phyloP scores from a whole-genome alignment of 441 rosid species.

The Aquilaria agallochum region DNA sequence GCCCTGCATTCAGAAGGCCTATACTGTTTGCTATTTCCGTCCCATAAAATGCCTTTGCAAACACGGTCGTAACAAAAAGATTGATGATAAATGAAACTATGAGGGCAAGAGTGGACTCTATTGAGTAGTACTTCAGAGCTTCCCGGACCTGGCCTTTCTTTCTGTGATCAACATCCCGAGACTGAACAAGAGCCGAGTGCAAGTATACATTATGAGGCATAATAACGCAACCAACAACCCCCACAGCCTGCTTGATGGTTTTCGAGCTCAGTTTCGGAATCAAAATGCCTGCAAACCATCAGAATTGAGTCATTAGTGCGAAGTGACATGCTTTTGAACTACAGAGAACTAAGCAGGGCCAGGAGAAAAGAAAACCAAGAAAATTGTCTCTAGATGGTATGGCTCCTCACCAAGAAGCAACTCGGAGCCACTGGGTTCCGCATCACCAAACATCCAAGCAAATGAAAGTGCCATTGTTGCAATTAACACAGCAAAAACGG shows the following conservation, averaged over 20 bases:
- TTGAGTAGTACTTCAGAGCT: slow-evolving; percentile 80
- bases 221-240: slow-evolving; percentile 88
- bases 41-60: slow-evolving; percentile 84
- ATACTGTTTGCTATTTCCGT: slow-evolving; percentile 67
- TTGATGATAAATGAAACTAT: slow-evolving; percentile 73
- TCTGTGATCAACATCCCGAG: slow-evolving; percentile 59
- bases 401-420: slow-evolving; percentile 60
- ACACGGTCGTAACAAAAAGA: slow-evolving; percentile 79
- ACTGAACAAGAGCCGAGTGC: slow-evolving; percentile 94
- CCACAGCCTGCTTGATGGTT: slow-evolving; percentile 88
- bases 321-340: not conserved
- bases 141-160: slow-evolving; percentile 71
- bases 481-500: slow-evolving; percentile 73
- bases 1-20: slow-evolving; percentile 76
- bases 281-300: slow-evolving; percentile 52
- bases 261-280: slow-evolving; percentile 76
- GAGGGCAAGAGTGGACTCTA: slow-evolving; percentile 74
- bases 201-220: slow-evolving; percentile 96
- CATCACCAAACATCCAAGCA: slow-evolving; percentile 94
- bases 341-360: not conserved
- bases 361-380: not conserved
- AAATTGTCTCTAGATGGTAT: not conserved
- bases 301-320: not conserved
- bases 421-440: slow-evolving; percentile 69
- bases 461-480: slow-evolving; percentile 83